These are phyloP conservation scores for Epichloe sylvatica DNA, from an alignment of 2,329 filamentous ascomycete genomes.

Conservation along the genomic window DNA sequence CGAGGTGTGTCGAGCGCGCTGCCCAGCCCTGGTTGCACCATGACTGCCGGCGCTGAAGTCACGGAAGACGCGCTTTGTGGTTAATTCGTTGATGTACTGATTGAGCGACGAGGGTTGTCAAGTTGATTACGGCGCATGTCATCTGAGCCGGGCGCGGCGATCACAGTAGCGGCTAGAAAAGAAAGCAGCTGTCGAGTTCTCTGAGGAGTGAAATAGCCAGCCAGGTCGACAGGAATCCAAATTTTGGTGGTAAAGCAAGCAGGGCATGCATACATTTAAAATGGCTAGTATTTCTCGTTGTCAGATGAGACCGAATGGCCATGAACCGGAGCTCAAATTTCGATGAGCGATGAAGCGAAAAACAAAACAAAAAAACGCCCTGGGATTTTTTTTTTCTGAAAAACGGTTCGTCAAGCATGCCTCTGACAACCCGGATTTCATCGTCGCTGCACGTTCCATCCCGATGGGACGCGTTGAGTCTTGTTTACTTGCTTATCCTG, in stretches of 20 bases:
- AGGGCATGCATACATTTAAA: constrained; percentile 7
- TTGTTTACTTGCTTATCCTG: constrained; percentile 29
- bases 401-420: not conserved
- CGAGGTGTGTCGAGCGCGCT: constrained; percentile 69
- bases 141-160: not conserved
- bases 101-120: not conserved
- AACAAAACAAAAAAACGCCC: too few relatives aligned
- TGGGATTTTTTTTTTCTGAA: not conserved
- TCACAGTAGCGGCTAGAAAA: not conserved
- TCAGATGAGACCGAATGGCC: too few relatives aligned
- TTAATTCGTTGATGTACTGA: not conserved
- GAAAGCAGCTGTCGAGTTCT: not conserved
- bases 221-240: not conserved
- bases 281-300: not conserved
- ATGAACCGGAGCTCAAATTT: not conserved
- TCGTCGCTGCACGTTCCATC: not conserved
- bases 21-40: constrained; percentile 50
- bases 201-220: not conserved
- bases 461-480: constrained; percentile 14
- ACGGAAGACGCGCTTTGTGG: not conserved
- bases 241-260: constrained; percentile 5
- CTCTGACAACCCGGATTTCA: not conserved
- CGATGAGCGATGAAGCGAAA: too few relatives aligned
- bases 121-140: not conserved
- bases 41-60: constrained; percentile 20